Evolutionary conservation across 441 rosid genomes (phyloP), one percentile per base, ranked within the genome.

Genomic region (Brassica balearica): DNA sequence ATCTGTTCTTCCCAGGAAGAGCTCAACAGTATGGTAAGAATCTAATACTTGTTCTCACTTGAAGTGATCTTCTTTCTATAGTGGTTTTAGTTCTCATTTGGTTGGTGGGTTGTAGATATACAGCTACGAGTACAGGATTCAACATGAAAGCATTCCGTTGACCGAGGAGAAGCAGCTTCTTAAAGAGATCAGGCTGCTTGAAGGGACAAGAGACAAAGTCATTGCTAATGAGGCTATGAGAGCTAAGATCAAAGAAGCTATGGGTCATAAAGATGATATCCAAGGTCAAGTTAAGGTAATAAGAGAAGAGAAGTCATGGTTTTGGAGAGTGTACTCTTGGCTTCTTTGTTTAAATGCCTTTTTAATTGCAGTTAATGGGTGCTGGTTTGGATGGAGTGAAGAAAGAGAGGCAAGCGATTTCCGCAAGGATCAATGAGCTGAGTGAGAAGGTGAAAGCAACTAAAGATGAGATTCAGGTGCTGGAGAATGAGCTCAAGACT

Each of bases 1-100:
- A 73, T 96, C 67, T 96, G 98, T 83, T 91, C 99, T 11, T 91
- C 98, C 0, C 97, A 91, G 88, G 89, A 90, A 82, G 99, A 96
- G 85, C 92, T 96, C 36, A 87, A 96, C 80, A 90, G 82, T 58
- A 53, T 82, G 83, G 99, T 94, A 74, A 90, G 75, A 55, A 53
- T 53, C 32, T 10, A 43, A 1, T 63, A 59, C 32, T 22, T 14
- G 51, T 53, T 53, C 20, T 25, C 27, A 20, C 27, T 60, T 61
- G 53, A 14, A 6, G 7, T 12, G 3, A 25, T 25, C 27, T 25
- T 14, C 14, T 41, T 48, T 78, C 38, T 36, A 1, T 36, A 46
- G 17, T 22, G 9, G 15, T 68, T 8, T 15, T 55, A 22, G 7
- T 55, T 55, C 23, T 79, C 27, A 65, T 69, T 59, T 20, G 8